Percentiles rank a stretch among this genome's conserved stretches.
These are phyloP conservation scores for Solanum pennellii DNA, from an alignment of 257 asterid species.

Conservation along the genomic window DNA sequence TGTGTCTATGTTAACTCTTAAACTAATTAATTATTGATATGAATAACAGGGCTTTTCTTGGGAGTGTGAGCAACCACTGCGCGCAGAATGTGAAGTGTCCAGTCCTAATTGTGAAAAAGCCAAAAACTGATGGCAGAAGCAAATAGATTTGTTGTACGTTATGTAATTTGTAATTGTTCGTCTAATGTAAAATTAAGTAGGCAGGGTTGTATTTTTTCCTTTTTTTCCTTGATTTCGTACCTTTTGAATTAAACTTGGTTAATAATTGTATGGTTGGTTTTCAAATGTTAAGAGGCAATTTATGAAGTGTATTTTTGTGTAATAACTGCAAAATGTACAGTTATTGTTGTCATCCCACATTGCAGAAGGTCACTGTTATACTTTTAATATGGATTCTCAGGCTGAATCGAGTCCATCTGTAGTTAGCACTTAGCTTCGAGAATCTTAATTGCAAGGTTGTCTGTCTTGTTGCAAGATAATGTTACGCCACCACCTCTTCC, in stretches of 20 bases:
- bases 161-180: neutral
- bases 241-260: neutral
- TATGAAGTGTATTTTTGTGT: neutral
- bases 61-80: conserved; percentile 73
- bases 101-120: conserved; percentile 56
- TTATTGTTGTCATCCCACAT: neutral
- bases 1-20: neutral
- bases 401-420: conserved; percentile 30
- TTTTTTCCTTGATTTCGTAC: neutral
- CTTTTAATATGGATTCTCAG: conserved; percentile 35
- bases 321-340: neutral
- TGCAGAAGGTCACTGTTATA: neutral
- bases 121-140: conserved; percentile 19
- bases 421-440: conserved; percentile 41
- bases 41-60: conserved; percentile 57
- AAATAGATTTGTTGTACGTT: neutral
- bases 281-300: neutral
- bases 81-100: conserved; percentile 59
- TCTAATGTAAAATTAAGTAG: neutral
- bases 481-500: conserved; percentile 12
- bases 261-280: neutral
- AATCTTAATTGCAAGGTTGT: conserved; percentile 25
- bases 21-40: neutral
- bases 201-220: neutral
- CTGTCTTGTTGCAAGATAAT: conserved; percentile 43